phyloP scores from a whole-genome alignment of 768 basidiomycete genomes.

The Gloeostereum incarnatum region DNA sequence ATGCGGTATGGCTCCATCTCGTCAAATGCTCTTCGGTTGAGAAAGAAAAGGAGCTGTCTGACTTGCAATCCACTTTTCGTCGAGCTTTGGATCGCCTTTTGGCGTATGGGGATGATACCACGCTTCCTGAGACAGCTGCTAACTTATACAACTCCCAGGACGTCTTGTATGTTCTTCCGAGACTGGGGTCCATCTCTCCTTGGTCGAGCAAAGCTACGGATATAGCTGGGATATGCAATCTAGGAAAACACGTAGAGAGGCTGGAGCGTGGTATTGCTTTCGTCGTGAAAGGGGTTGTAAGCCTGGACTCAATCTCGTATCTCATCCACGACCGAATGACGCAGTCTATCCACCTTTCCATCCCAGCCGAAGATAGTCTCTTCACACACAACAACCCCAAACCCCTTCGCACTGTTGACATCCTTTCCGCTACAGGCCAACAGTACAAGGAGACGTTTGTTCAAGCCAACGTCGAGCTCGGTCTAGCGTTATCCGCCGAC shows the following conservation, averaged over 20 bases:
- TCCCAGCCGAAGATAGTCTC: slow-evolving; percentile 48
- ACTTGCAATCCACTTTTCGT: slow-evolving; percentile 32
- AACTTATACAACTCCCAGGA: slow-evolving; percentile 26
- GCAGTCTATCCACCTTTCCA: slow-evolving; percentile 52
- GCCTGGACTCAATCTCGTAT: slow-evolving; percentile 45
- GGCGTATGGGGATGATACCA: slow-evolving; percentile 74
- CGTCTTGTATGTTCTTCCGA: slow-evolving; percentile 67
- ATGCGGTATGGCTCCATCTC: slow-evolving; percentile 82
- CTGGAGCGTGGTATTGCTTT: slow-evolving; percentile 81
- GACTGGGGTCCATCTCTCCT: slow-evolving; percentile 89
- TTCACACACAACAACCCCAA: slow-evolving; percentile 56
- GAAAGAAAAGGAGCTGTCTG: slow-evolving; percentile 36
- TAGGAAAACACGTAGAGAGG: slow-evolving; percentile 62
- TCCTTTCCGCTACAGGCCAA: slow-evolving; percentile 22
- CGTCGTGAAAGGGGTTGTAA: too few species aligned
- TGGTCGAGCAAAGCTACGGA: slow-evolving; percentile 99
- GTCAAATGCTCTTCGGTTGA: slow-evolving; percentile 49
- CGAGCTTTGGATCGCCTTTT: slow-evolving; percentile 62
- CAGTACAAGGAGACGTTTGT: slow-evolving; percentile 55
- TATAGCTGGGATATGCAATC: slow-evolving; percentile 81
- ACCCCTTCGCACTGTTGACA: slow-evolving; percentile 64
- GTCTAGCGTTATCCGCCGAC: slow-evolving; percentile 81
- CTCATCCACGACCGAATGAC: slow-evolving; percentile 97
- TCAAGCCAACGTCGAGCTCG: slow-evolving; percentile 73
- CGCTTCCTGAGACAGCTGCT: slow-evolving; percentile 31